phyloP scores from a whole-genome alignment of 306 rosid genomes.

The Lathyrus tuberosus region DNA sequence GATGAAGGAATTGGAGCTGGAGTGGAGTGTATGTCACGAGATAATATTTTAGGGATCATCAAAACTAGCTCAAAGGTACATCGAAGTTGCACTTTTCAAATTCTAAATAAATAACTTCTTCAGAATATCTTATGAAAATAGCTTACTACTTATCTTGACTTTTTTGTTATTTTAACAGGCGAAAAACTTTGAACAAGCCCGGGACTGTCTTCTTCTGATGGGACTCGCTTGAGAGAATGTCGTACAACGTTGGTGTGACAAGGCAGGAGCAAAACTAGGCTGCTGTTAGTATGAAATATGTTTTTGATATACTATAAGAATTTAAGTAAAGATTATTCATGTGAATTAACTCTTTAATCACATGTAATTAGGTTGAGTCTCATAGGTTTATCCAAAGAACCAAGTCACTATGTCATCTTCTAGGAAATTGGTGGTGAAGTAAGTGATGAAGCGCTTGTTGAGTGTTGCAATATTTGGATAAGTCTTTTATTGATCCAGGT shows the following conservation, averaged over 20 bases:
- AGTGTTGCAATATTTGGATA: too few species aligned
- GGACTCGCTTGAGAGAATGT: constrained; percentile 94
- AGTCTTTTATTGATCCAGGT: too few species aligned
- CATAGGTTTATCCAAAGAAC: too few species aligned
- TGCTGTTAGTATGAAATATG: constrained; percentile 66
- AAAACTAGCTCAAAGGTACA: constrained; percentile 66
- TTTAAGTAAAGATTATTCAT: not conserved
- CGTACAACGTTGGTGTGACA: constrained; percentile 77
- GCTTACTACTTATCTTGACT: not conserved
- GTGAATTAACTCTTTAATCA: not conserved
- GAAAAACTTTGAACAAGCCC: constrained; percentile 65
- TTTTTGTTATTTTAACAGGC: constrained; percentile 45
- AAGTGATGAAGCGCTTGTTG: too few species aligned
- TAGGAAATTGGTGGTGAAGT: too few species aligned
- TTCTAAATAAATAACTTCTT: not conserved
- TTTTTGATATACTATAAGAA: constrained; percentile 24
- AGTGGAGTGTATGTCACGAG: constrained; percentile 71
- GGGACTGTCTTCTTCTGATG: constrained; percentile 91
- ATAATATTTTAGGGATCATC: constrained; percentile 39
- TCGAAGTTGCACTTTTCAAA: constrained; percentile 10
- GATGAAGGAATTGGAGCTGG: constrained; percentile 87
- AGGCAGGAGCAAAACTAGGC: constrained; percentile 89
- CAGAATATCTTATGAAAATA: not conserved
- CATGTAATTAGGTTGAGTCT: constrained; percentile 69
- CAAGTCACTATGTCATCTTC: too few species aligned